Conservation (phyloP, 2,329 filamentous ascomycete species). For the Phoma herbarum region DNA sequence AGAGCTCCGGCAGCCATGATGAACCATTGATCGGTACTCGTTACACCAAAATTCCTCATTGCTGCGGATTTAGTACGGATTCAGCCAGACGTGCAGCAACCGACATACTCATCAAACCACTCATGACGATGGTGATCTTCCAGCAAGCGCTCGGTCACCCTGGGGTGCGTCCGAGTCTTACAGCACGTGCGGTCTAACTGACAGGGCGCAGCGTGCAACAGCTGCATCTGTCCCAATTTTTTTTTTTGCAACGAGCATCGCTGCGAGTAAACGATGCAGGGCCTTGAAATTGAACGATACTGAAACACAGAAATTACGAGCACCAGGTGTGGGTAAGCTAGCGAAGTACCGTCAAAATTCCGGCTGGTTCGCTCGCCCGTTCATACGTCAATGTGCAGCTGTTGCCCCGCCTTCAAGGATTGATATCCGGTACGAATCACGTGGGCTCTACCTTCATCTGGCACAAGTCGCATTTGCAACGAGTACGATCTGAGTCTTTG, state of each 20-base stretch:
- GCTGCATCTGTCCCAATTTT: slow-evolving; percentile 6
- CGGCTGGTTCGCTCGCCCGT: slow-evolving; percentile 19
- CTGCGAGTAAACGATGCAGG: slow-evolving; percentile 21
- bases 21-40: slow-evolving; percentile 37
- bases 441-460: slow-evolving; percentile 27
- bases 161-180: slow-evolving; percentile 30
- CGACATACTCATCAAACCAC: slow-evolving; percentile 32
- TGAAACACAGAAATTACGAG: slow-evolving; percentile 34
- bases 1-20: slow-evolving; percentile 30
- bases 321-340: slow-evolving; percentile 26
- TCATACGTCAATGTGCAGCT: slow-evolving; percentile 43
- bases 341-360: slow-evolving; percentile 15
- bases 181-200: slow-evolving; percentile 37
- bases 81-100: slow-evolving; percentile 44
- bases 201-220: slow-evolving; percentile 18
- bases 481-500: background rate
- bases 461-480: background rate
- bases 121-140: slow-evolving; percentile 31
- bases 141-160: slow-evolving; percentile 18
- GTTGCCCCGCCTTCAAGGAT: slow-evolving; percentile 9
- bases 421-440: slow-evolving; percentile 27
- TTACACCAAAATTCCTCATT: slow-evolving; percentile 38
- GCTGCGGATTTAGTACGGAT: slow-evolving; percentile 36
- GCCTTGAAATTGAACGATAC: slow-evolving; percentile 23
- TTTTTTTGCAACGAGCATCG: slow-evolving; percentile 8